phyloP scores from a whole-genome alignment of 768 basidiomycete genomes.

The Xerocomus spinulosus region DNA sequence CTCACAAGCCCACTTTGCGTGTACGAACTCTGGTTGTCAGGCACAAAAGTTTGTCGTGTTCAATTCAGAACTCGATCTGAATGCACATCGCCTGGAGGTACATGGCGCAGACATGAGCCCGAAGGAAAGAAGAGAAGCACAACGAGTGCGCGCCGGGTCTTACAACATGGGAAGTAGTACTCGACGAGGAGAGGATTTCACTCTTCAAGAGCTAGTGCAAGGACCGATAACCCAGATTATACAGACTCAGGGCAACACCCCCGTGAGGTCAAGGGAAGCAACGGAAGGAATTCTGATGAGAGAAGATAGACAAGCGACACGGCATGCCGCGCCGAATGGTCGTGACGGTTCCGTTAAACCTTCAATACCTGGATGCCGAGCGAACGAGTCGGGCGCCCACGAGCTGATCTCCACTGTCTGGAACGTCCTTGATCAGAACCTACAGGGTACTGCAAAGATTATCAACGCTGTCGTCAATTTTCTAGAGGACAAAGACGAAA shows the following conservation, averaged over 20 bases:
- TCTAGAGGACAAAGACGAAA: conserved; percentile 79
- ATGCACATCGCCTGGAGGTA: conserved; percentile 85
- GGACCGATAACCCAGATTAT: not conserved
- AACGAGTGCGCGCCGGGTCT: conserved; percentile 62
- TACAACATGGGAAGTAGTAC: not conserved
- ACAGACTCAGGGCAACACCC: not conserved
- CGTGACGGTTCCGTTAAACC: conserved; percentile 56
- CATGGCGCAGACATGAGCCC: conserved; percentile 73
- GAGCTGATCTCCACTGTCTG: conserved; percentile 89
- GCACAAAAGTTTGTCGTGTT: conserved; percentile 95
- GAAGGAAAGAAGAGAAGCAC: conserved; percentile 62
- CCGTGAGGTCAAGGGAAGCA: not conserved
- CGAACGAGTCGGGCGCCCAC: conserved; percentile 71
- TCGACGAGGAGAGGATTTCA: not conserved
- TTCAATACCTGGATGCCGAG: conserved; percentile 72
- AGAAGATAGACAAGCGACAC: not conserved
- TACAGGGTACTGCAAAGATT: conserved; percentile 73
- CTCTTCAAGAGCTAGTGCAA: not conserved
- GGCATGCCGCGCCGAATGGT: not conserved
- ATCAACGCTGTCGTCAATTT: conserved; percentile 72
- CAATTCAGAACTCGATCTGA: conserved; percentile 77
- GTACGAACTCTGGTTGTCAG: conserved; percentile 66
- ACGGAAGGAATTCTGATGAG: not conserved
- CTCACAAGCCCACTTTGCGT: conserved; percentile 71
- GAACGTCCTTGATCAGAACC: conserved; percentile 61